These are phyloP conservation scores for Rhodotorula sp. DNA, from an alignment of 1,284 basidiomycete genomes.

Conservation along the genomic window DNA sequence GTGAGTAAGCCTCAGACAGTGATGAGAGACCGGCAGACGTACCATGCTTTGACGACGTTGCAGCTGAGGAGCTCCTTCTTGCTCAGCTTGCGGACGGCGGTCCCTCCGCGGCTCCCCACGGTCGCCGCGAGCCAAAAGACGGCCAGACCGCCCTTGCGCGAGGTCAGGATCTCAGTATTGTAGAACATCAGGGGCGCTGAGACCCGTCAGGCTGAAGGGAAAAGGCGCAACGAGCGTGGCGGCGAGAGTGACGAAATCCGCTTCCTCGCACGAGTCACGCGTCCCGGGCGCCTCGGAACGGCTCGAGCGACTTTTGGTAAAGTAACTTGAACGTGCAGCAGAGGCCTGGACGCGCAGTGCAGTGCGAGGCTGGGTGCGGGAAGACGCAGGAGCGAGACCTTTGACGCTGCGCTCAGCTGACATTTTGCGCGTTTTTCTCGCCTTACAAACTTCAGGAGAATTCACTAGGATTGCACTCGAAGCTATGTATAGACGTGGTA, in stretches of 20 bases:
- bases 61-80: slow-evolving; percentile 40
- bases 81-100: slow-evolving; percentile 33
- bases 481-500: too few relatives aligned
- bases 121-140: slow-evolving; percentile 44
- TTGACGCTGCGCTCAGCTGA: neutral
- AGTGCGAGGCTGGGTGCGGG: too few relatives aligned
- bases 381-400: neutral
- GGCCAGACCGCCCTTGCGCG: slow-evolving; percentile 36
- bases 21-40: neutral
- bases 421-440: neutral
- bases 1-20: neutral
- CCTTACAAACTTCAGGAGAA: neutral
- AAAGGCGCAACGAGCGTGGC: neutral
- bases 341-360: too few relatives aligned
- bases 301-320: too few relatives aligned
- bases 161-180: slow-evolving; percentile 33
- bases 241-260: neutral
- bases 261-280: too few relatives aligned
- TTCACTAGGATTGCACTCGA: too few relatives aligned
- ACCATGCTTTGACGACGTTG: slow-evolving; percentile 40
- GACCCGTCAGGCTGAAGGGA: neutral
- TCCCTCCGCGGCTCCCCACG: slow-evolving; percentile 22
- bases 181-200: slow-evolving; percentile 18
- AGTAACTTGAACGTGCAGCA: too few relatives aligned
- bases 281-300: too few relatives aligned